Conservation (phyloP, 306 rosid species). For the Comarum palustre region DNA sequence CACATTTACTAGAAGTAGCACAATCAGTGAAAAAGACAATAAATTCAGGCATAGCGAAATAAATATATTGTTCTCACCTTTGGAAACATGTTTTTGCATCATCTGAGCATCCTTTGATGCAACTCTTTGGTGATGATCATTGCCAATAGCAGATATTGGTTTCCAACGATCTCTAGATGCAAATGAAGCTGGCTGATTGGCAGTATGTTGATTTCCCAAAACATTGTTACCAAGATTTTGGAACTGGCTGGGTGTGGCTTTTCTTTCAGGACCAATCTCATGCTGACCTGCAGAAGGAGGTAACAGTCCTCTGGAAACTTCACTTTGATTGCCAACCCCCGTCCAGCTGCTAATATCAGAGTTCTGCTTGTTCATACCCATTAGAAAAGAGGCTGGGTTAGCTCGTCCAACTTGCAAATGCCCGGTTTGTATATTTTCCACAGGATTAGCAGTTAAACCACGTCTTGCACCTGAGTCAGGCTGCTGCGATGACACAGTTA, state of each 20-base stretch:
- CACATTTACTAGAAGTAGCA: constrained; percentile 19
- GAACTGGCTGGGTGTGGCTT: constrained; percentile 52
- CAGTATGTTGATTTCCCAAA: constrained; percentile 44
- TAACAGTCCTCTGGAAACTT: constrained; percentile 55
- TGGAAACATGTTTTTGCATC: constrained; percentile 49
- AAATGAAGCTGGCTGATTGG: constrained; percentile 45
- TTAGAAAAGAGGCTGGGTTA: constrained; percentile 49
- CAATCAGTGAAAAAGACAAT: constrained; percentile 4
- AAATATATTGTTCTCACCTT: constrained; percentile 49
- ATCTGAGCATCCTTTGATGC: constrained; percentile 50
- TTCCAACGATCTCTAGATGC: constrained; percentile 76
- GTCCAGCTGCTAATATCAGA: constrained; percentile 53
- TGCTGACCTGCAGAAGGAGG: constrained; percentile 55
- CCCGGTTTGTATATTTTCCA: constrained; percentile 54
- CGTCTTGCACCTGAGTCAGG: constrained; percentile 53
- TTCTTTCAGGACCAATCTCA: constrained; percentile 60
- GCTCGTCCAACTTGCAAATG: constrained; percentile 55
- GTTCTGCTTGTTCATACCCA: constrained; percentile 45
- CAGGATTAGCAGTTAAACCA: constrained; percentile 44
- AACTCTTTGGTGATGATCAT: constrained; percentile 43
- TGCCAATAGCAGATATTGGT: constrained; percentile 54
- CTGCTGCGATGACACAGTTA: constrained; percentile 43
- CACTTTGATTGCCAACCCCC: constrained; percentile 52
- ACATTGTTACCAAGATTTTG: constrained; percentile 47
- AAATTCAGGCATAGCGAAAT: constrained; percentile 14